Evolutionary conservation across 352 stramenopile species (phyloP).

Genomic region (Globisporangium paroecandrum): DNA sequence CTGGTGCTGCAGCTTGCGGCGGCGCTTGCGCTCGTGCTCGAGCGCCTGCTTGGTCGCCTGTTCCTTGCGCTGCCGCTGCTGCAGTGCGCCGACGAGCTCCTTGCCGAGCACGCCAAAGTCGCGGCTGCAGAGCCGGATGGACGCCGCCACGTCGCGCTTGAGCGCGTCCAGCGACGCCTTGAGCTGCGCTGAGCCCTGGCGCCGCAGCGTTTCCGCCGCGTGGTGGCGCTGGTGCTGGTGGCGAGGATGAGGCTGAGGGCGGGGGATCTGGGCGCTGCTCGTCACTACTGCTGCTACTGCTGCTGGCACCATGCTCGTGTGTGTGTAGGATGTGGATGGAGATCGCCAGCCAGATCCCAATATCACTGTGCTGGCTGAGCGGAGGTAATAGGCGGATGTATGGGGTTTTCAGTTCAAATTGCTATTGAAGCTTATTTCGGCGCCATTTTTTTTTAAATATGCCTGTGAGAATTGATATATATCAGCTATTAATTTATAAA

Average conservation of each 20-base stretch:
- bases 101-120: slow-evolving; percentile 68
- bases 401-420: background rate
- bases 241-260: too few species aligned
- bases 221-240: background rate
- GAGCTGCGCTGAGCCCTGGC: slow-evolving; percentile 32
- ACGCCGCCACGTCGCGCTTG: slow-evolving; percentile 61
- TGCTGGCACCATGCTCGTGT: background rate
- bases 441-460: slow-evolving; percentile 6
- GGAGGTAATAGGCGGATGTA: background rate
- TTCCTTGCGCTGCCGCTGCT: slow-evolving; percentile 32
- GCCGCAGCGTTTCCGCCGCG: slow-evolving; percentile 13
- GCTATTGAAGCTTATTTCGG: slow-evolving; percentile 3
- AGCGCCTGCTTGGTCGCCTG: slow-evolving; percentile 33
- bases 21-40: slow-evolving; percentile 45
- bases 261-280: background rate
- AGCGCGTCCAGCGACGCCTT: slow-evolving; percentile 38
- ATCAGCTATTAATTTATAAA: background rate
- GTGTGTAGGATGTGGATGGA: background rate
- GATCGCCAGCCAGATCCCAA: background rate
- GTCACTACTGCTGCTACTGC: background rate
- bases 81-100: slow-evolving; percentile 54
- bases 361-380: background rate
- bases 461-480: background rate
- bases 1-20: slow-evolving; percentile 43
- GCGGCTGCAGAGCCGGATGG: slow-evolving; percentile 62